Evolutionary conservation across 1,284 basidiomycete genomes (phyloP), one percentile per base, ranked within the genome.

Genomic region (Cutaneotrichosporon sp.): DNA sequence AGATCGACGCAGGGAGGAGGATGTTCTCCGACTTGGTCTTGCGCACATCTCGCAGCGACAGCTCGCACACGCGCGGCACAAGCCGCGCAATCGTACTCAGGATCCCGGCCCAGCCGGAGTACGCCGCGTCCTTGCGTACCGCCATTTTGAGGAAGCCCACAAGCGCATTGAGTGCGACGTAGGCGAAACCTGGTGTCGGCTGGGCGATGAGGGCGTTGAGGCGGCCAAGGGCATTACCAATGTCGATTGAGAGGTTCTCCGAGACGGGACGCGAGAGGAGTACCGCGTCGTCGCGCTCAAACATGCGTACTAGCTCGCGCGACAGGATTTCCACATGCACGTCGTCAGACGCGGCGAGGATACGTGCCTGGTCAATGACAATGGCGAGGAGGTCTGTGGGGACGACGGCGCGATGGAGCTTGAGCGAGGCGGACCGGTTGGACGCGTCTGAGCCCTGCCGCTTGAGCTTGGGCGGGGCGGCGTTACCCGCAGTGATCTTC

Each of bases 1-100:
- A 77, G 20, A 73, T 70, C 8, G 70, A 66, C 2, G 63, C 65
- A 0, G 87, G 87, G 23, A 88, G 79, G 37, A 89, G 75, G 52
- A 87, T 80, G 36, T 78, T 70, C 59, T 90, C 87, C 10, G 87
- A 76, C 66, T 89, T 89, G 17, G 84, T 82, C 54, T 85, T 81
- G 30, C 84, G 80, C 47, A 90, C 80, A 58, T 88, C 87, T 17
- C 85, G 80, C 35, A 87, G 78, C 1, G 85, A 84, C 74, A 88
- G 78, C 17, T 83, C 84, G 62, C 81, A 84, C 56, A 88, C 85
- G 69, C 84, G 81, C 0, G 78, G 76, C 4, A 80, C 77, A 2
- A 88, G 72, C 21, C 78, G 78, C 0, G 84, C 77, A 34, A 88
- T 73, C 8, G 84, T 72, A 1, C 84, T 80, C 7, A 84, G 70